Evolutionary conservation across 345 rosid species (phyloP), one percentile per base, ranked within the genome.

Genomic region (Cardamine resedifolia): DNA sequence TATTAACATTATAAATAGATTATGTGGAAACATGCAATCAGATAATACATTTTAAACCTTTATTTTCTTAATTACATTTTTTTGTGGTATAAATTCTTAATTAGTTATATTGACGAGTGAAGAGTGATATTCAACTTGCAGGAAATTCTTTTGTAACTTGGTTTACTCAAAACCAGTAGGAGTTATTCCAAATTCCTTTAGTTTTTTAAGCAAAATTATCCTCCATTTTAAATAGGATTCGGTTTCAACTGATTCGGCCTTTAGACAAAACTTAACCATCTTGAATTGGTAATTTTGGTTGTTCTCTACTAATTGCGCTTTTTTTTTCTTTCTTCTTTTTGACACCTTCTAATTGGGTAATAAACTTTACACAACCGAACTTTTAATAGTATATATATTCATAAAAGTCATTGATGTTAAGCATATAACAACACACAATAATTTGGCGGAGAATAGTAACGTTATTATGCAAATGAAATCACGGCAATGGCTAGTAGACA

Each of bases 401-500:
- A 43, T 4, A 38, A 33, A 31, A 39, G 26, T 24, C 11, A 9
- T 18, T 8, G 16, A 62, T 27, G 21, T 1, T 30, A 63, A 64
- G 19, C 60, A 58, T 48, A 70, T 58, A 11, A 50, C n/a, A 21
- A 62, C 53, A 14, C 52, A 60, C 33, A 30, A 70, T 70, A 56
- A 57, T 57, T 47, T 48, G 45, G 62, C 16, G 10, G 49, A 21
- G 23, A 75, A 60, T 52, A 60, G 69, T 75, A 68, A 68, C 33
- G 61, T 68, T 63, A 16, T 43, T n/a, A n/a, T n/a, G 44, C 58
- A 53, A 12, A 62, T 61, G 50, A 53, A 61, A 69, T 26, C 52
- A 55, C 1, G 50, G 50, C 60, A 70, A 62, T 27, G 6, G 58
- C 45, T 47, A 70, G 38, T 64, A 64, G 79, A 76, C 76, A 70